phyloP scores from a whole-genome alignment of 202 grass and related monocot species.

The Setaria italica region DNA sequence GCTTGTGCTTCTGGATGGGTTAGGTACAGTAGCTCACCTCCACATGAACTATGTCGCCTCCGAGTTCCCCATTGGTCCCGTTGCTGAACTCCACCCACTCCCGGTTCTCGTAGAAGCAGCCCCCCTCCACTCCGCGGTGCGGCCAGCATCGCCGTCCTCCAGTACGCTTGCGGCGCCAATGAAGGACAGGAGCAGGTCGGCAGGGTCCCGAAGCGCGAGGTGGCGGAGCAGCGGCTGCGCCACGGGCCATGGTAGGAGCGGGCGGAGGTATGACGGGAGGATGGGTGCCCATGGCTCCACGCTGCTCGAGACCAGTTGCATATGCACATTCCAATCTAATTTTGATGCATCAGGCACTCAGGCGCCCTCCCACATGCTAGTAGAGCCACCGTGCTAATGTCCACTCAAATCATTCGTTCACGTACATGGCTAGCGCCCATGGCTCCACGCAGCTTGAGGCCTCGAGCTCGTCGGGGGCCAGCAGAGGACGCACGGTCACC shows the following conservation, averaged over 20 bases:
- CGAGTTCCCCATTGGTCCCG: conserved; percentile 58
- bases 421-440: too few relatives aligned
- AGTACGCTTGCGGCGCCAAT: conserved; percentile 56
- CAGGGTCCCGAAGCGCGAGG: conserved; percentile 49
- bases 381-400: too few relatives aligned
- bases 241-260: conserved; percentile 60
- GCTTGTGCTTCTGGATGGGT: too few relatives aligned
- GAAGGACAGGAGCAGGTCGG: conserved; percentile 72
- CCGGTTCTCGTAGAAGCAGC: conserved; percentile 76
- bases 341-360: too few relatives aligned
- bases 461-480: too few relatives aligned
- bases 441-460: too few relatives aligned
- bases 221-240: conserved; percentile 60
- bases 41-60: conserved; percentile 61
- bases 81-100: conserved; percentile 74
- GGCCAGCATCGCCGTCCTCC: not conserved
- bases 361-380: too few relatives aligned
- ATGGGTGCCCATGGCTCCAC: conserved; percentile 7
- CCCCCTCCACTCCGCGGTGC: conserved; percentile 63
- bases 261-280: conserved; percentile 57
- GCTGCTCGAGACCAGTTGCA: too few relatives aligned
- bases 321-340: too few relatives aligned
- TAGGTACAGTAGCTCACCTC: conserved; percentile 51
- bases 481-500: too few relatives aligned
- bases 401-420: too few relatives aligned